phyloP scores from a whole-genome alignment of 768 basidiomycete species.

The Xerocomellus intermedius region DNA sequence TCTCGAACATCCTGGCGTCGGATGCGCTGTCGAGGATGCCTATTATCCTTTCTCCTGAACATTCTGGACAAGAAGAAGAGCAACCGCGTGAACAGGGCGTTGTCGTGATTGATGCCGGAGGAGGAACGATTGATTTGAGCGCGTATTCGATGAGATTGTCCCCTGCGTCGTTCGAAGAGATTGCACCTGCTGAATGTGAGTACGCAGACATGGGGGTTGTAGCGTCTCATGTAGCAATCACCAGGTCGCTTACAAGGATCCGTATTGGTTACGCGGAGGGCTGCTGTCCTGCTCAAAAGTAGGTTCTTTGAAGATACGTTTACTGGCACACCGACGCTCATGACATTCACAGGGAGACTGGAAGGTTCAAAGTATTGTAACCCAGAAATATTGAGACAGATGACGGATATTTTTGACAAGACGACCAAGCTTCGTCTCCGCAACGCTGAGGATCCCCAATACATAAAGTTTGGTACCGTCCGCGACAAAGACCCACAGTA shows the following conservation, averaged over 20 bases:
- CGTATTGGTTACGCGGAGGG: slow-evolving; percentile 38
- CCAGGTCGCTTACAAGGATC: slow-evolving; percentile 43
- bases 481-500: slow-evolving; percentile 38
- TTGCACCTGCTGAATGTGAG: slow-evolving; percentile 37
- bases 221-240: not conserved
- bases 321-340: not conserved
- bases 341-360: slow-evolving; percentile 24
- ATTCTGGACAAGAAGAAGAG: slow-evolving; percentile 17
- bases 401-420: slow-evolving; percentile 39
- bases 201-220: not conserved
- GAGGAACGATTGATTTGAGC: slow-evolving; percentile 44
- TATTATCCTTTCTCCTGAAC: slow-evolving; percentile 20
- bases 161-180: slow-evolving; percentile 39
- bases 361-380: slow-evolving; percentile 31
- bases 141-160: slow-evolving; percentile 41
- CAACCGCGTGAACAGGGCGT: slow-evolving; percentile 33
- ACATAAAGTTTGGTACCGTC: slow-evolving; percentile 41
- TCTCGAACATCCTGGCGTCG: slow-evolving; percentile 44
- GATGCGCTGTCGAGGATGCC: slow-evolving; percentile 26
- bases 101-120: slow-evolving; percentile 52
- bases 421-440: slow-evolving; percentile 46
- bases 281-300: slow-evolving; percentile 32
- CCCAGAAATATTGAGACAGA: slow-evolving; percentile 35
- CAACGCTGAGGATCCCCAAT: slow-evolving; percentile 36
- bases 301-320: not conserved